Evolutionary conservation across 2,329 filamentous ascomycete species (phyloP), one percentile per base, ranked within the genome.

Genomic region (Dothidotthia symphoricarpi): DNA sequence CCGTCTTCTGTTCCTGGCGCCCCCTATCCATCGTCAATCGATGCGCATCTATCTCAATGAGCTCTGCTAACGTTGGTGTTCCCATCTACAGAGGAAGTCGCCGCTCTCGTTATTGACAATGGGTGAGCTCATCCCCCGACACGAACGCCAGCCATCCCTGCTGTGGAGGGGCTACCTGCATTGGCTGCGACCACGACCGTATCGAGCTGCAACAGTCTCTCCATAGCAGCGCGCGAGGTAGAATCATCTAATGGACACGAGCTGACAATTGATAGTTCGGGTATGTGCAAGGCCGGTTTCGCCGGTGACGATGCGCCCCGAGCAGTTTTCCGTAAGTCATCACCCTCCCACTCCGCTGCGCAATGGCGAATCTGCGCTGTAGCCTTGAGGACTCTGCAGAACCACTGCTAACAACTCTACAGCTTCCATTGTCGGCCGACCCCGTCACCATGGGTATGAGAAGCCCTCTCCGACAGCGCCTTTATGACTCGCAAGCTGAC

Each of bases 271-370:
- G 67, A 53, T 74, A 97, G 91, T 85, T 97, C 93, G 77, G 93
- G 93, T 84, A 97, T 98, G 93, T 98, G 93, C 81, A 98, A 98
- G 83, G 93, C 93, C 86, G 93, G 93, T 90, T 98, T 98, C 79
- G 93, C 93, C 81, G 93, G 93, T 89, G 93, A 98, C 72, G 93
- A 98, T 86, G 93, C 93, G 78, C 93, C 93, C 74, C 85, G 93
- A 83, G 93, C 93, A 78, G 93, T 98, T 73, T 98, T 98, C 85
- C 93, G 91, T 97, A 86, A 95, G 91, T 90, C 49, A 57, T 53
- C 35, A 39, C 15, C 34, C 36, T 24, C 32, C 40, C 45, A 34
- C 39, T 35, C 36, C 32, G 29, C 31, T 16, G 30, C 25, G 37
- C 44, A 31, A 41, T 31, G 43, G 52, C 50, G 32, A 35, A 41